A percentile compares a stretch with the other conserved stretches of the same genome.
Evolutionary conservation across 1,139 yeast species (phyloP).

Genomic region (Scheffersomyces stambukii): DNA sequence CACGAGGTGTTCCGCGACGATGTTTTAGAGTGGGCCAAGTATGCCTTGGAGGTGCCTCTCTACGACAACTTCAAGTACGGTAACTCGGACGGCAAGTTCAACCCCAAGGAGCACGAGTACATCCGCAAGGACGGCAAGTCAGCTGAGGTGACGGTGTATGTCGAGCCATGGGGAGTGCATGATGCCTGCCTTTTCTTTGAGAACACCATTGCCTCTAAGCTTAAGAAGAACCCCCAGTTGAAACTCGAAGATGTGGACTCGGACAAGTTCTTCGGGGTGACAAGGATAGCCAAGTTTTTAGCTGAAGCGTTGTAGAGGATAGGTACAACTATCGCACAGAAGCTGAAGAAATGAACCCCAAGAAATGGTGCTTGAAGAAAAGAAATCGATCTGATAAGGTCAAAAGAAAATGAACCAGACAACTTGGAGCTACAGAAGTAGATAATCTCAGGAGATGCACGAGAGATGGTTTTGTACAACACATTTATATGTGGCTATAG

Average conservation of each 20-base stretch:
- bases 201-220: slow-evolving; percentile 14
- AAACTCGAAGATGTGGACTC: slow-evolving; percentile 13
- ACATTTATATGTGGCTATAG: too few relatives aligned
- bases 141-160: slow-evolving; percentile 18
- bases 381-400: too few relatives aligned
- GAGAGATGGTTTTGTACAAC: too few relatives aligned
- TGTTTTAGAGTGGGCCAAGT: slow-evolving; percentile 31
- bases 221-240: slow-evolving; percentile 9
- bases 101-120: slow-evolving; percentile 17
- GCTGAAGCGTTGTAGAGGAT: slow-evolving; percentile 17
- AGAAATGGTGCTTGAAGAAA: too few relatives aligned
- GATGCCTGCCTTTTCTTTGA: slow-evolving; percentile 36
- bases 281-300: slow-evolving; percentile 23
- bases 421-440: too few relatives aligned
- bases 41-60: slow-evolving; percentile 28
- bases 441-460: too few relatives aligned
- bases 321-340: background rate
- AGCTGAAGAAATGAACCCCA: too few relatives aligned
- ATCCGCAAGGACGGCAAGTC: slow-evolving; percentile 11
- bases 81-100: slow-evolving; percentile 20
- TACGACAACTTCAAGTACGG: slow-evolving; percentile 17
- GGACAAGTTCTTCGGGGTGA: slow-evolving; percentile 24
- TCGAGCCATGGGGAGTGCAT: slow-evolving; percentile 46
- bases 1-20: slow-evolving; percentile 44
- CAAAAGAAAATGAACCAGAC: too few relatives aligned